Evolutionary conservation across 2,329 filamentous ascomycete species (phyloP), one percentile per base, ranked within the genome.

Genomic region (Diaporthe vexans): DNA sequence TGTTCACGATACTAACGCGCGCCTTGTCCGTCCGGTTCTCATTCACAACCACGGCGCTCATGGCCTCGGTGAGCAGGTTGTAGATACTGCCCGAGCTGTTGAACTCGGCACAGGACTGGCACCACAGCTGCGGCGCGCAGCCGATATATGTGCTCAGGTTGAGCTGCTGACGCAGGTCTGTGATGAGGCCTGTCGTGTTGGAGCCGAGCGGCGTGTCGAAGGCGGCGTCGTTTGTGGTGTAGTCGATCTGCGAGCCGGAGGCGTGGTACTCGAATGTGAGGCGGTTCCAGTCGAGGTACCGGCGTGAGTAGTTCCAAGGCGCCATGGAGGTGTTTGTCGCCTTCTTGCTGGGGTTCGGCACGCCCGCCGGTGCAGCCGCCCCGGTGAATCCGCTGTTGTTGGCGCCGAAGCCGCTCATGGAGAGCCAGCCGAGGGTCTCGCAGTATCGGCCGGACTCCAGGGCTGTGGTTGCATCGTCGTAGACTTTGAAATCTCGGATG

Each of bases 261-360:
- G 90, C 87, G 79, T 93, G 91, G 78, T 91, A 92, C 74, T 88
- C 86, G 77, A 93, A 93, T 0, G 90, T 91, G n/a, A 86, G 83
- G 7, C 90, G 87, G 80, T 93, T 93, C 88, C 91, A 93, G 82
- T 94, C 92, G 13, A 94, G 85, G 78, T 93, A 93, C 33, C 91
- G 87, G 10, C 91, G 88, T 4, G 88, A 87, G 78, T 89, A 92
- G 11, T 81, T 77, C 73, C 83, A 84, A 56, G 83, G 83, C 9
- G 86, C 81, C 1, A 81, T 83, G 13, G 82, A 82, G 69, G 80
- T 83, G 6, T 79, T 76, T 1, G 78, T 81, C 2, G 85, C 86
- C 68, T 83, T 85, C 35, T 85, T 85, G 6, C 79, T 80, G 4
- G 84, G 84, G 48, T 84, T 82, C 13, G 81, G 77, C 19, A 85